Evolutionary conservation across 2,329 filamentous ascomycete genomes (phyloP), one percentile per base, ranked within the genome.

Genomic region (Penicillium sp.): DNA sequence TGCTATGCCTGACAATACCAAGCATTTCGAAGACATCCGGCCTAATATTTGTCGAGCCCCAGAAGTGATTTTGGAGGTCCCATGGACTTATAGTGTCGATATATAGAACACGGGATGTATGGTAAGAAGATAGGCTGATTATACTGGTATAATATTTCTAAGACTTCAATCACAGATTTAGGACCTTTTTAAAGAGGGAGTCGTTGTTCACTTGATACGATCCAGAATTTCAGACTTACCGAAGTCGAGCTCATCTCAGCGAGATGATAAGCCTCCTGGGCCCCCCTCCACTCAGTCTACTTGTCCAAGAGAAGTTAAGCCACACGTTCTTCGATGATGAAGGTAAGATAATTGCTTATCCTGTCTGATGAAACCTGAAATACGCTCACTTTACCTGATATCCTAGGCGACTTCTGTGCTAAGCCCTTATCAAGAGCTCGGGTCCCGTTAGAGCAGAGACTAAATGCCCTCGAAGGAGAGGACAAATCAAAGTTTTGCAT

Each of bases 61-160:
- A 5, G 71, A 83, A 55, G 78, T 82, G 9, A 79, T 82, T 6
- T 53, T 83, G 0, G 61, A 71, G 60, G 67, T 61, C 2, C 71
- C 73, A 1, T 83, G 79, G 80, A 68, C 68, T 0, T 78, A 75
- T 49, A 67, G 71, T 18, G 68, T 79, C 13, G 79, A 83, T 65
- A 77, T 83, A 48, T 83, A 80, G 80, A 80, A 79, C 52, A 70
- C 72, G 3, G 79, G 78, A 8, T 78, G 75, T 51, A 75, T 82
- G 79, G 78, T 80, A 69, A 68, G 73, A 39, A 23, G 5, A 5
- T 23, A 23, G 23, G 5, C 23, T 23, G 23, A 23, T 23, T 23
- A 23, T 23, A 3, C 23, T 5, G 5, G 23, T 23, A 23, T 3
- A 23, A 23, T 23, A 23, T 23, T 5, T 3, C 23, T 23, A 23